These are phyloP conservation scores for Colletotrichum scovillei DNA, from an alignment of 2,329 filamentous ascomycete genomes.

Conservation along the genomic window DNA sequence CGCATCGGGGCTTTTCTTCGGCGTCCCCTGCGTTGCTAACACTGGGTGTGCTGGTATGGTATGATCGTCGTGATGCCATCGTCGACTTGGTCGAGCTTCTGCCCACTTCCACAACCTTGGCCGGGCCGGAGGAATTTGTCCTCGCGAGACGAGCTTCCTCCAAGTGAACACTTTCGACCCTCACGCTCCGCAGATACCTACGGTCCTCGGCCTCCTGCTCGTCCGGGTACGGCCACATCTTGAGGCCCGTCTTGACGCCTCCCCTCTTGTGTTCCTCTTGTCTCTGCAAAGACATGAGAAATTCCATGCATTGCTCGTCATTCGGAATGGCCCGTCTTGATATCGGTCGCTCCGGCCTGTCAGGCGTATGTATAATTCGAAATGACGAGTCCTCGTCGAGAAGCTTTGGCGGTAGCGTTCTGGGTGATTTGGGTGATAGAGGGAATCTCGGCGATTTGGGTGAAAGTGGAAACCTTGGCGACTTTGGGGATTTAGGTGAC, in stretches of 20 bases:
- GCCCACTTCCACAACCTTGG: constrained; percentile 29
- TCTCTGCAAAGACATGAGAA: constrained; percentile 32
- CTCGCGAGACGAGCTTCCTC: constrained; percentile 31
- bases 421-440: not conserved
- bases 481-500: constrained; percentile 16
- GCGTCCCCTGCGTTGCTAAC: constrained; percentile 8
- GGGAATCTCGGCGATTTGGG: not conserved
- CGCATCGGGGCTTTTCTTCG: not conserved
- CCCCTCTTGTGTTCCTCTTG: constrained; percentile 29
- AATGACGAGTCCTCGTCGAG: constrained; percentile 18
- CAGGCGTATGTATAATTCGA: constrained; percentile 32
- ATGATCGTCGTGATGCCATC: constrained; percentile 5
- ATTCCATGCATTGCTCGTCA: constrained; percentile 37
- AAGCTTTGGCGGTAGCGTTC: not conserved
- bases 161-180: constrained; percentile 30
- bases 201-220: constrained; percentile 16
- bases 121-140: constrained; percentile 27
- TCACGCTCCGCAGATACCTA: constrained; percentile 16
- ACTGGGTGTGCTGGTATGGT: not conserved
- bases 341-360: constrained; percentile 31
- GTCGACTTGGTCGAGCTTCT: constrained; percentile 31
- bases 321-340: constrained; percentile 32
- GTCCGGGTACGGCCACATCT: constrained; percentile 27
- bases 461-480: not conserved
- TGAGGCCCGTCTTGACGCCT: constrained; percentile 11